Percentiles rank a stretch among this genome's conserved stretches.
Evolutionary conservation across 129 eudicot genomes (phyloP).

Genomic region (Lactuca saligna): DNA sequence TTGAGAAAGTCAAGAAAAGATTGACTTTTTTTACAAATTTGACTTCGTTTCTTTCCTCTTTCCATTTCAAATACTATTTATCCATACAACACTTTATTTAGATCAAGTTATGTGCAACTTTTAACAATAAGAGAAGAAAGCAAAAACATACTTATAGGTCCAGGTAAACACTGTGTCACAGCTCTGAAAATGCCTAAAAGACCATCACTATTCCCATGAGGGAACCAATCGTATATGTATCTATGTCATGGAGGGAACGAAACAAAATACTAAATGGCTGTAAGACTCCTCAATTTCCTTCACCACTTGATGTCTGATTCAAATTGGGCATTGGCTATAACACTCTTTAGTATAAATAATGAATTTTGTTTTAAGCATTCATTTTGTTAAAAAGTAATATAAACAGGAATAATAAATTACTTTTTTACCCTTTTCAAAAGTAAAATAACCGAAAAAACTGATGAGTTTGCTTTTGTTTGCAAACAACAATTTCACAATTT

Average conservation of each 20-base stretch:
- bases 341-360: too few relatives aligned
- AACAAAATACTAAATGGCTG: conserved; percentile 91
- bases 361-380: too few relatives aligned
- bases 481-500: conserved; percentile 50
- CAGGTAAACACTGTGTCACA: conserved; percentile 84
- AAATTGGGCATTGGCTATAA: too few relatives aligned
- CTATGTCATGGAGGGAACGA: conserved; percentile 78
- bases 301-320: too few relatives aligned
- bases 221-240: conserved; percentile 87
- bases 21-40: too few relatives aligned
- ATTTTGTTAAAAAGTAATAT: too few relatives aligned
- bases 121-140: conserved; percentile 4
- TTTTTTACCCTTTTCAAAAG: background rate
- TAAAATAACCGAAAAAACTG: conserved; percentile 49
- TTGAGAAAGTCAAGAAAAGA: too few relatives aligned
- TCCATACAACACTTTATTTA: too few relatives aligned
- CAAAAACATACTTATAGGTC: conserved; percentile 66
- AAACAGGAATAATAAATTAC: too few relatives aligned
- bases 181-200: conserved; percentile 66
- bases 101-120: background rate
- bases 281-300: conserved; percentile 12
- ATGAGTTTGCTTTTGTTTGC: conserved; percentile 64
- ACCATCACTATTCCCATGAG: conserved; percentile 80
- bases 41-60: too few relatives aligned
- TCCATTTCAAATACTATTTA: too few relatives aligned